A percentile compares a stretch with the other conserved stretches of the same genome.
Conservation (phyloP, 106 monocot species). For the Dendrobium chrysotoxum region DNA sequence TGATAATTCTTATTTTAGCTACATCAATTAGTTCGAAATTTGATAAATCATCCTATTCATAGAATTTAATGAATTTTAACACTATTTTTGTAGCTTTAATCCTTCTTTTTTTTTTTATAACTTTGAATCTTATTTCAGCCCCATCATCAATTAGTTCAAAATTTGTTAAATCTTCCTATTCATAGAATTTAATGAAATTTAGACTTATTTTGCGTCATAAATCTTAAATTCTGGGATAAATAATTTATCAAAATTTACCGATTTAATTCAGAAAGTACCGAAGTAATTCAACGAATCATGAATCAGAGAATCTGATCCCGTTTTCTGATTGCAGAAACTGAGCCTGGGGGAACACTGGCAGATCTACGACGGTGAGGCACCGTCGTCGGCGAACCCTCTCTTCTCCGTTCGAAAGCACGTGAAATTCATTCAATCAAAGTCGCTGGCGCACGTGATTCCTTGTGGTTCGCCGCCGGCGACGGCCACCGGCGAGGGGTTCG, state of each 20-base stretch:
- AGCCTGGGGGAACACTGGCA: conserved; percentile 61
- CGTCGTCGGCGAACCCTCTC: conserved; percentile 19
- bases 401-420: conserved; percentile 42
- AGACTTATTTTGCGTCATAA: no score
- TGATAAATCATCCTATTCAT: neutral
- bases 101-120: no score
- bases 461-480: neutral
- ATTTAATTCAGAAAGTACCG: neutral
- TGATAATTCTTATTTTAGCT: no score
- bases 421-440: conserved; percentile 24
- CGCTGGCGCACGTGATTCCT: conserved; percentile 32
- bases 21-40: no score
- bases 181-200: no score
- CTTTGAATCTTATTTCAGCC: no score
- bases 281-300: neutral
- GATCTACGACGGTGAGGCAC: conserved; percentile 56
- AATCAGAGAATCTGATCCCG: neutral
- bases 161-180: no score
- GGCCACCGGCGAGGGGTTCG: neutral
- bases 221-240: no score
- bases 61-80: neutral
- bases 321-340: conserved; percentile 33
- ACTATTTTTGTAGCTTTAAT: neutral
- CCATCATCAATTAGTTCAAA: no score
- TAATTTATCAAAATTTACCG: no score